Conservation (phyloP, 257 asterid genomes). For the Solanum chaucha region DNA sequence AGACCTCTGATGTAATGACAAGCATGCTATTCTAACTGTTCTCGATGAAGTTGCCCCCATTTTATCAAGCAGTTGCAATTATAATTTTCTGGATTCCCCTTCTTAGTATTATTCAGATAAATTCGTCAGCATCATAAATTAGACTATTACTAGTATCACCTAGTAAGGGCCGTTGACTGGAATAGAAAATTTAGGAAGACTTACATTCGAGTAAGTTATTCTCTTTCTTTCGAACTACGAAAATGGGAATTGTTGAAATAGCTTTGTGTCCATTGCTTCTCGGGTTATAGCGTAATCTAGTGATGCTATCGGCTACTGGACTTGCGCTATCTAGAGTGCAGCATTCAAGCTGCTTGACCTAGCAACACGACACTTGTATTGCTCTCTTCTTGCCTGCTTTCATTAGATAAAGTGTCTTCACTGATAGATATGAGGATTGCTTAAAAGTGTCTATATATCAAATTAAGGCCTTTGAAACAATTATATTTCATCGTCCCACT, state of each 20-base stretch:
- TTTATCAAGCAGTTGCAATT: not conserved
- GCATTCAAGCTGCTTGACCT: not conserved
- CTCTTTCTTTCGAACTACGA: not conserved
- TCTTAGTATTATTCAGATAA: not conserved
- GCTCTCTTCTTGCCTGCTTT: not conserved
- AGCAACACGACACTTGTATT: not conserved
- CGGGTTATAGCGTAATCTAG: not conserved
- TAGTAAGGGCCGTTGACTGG: not conserved
- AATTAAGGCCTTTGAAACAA: not conserved
- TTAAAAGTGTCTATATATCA: not conserved
- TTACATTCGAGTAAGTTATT: not conserved
- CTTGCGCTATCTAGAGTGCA: not conserved
- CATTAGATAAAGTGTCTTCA: not conserved
- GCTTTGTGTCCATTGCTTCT: not conserved
- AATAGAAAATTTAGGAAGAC: not conserved
- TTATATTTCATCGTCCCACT: not conserved
- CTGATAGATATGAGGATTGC: not conserved
- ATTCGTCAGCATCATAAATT: not conserved
- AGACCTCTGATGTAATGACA: not conserved
- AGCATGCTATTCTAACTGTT: not conserved
- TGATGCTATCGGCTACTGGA: not conserved
- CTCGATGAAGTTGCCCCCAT: not conserved
- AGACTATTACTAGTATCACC: not conserved
- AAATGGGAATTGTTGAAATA: not conserved
- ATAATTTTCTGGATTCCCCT: not conserved